Evolutionary conservation across 768 basidiomycete genomes (phyloP).

Genomic region (Cantharellus cinnabarinus): DNA sequence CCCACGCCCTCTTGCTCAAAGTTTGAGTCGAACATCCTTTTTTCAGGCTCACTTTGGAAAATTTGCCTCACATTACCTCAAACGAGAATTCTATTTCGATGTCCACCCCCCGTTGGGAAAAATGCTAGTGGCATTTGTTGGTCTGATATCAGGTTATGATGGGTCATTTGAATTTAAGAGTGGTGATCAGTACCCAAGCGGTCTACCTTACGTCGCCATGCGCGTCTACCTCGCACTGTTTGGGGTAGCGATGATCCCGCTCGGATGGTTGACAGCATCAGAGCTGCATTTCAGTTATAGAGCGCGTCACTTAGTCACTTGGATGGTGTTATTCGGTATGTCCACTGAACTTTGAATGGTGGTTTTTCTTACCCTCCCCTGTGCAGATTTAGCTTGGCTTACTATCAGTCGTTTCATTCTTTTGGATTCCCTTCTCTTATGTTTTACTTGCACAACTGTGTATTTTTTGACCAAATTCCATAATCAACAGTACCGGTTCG

Average conservation of each 20-base stretch:
- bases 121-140: constrained; percentile 93
- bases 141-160: constrained; percentile 76
- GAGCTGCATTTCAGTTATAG: constrained; percentile 82
- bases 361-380: neutral
- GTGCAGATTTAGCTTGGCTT: constrained; percentile 85
- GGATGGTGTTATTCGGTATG: constrained; percentile 85
- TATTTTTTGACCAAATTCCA: constrained; percentile 93
- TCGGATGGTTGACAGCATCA: constrained; percentile 91
- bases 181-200: constrained; percentile 62
- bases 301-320: constrained; percentile 76
- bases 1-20: neutral
- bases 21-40: neutral
- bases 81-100: constrained; percentile 98
- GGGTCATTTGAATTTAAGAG: constrained; percentile 90
- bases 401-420: constrained; percentile 95
- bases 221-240: constrained; percentile 85
- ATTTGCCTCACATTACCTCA: constrained; percentile 94
- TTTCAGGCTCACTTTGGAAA: constrained; percentile 89
- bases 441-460: constrained; percentile 94
- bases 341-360: constrained; percentile 1
- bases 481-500: constrained; percentile 80
- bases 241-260: constrained; percentile 86
- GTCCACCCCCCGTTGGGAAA: constrained; percentile 97
- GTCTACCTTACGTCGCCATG: constrained; percentile 87
- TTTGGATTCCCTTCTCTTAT: constrained; percentile 94